Evolutionary conservation across 352 stramenopile genomes (phyloP).

Genomic region (Globisporangium middletonii): DNA sequence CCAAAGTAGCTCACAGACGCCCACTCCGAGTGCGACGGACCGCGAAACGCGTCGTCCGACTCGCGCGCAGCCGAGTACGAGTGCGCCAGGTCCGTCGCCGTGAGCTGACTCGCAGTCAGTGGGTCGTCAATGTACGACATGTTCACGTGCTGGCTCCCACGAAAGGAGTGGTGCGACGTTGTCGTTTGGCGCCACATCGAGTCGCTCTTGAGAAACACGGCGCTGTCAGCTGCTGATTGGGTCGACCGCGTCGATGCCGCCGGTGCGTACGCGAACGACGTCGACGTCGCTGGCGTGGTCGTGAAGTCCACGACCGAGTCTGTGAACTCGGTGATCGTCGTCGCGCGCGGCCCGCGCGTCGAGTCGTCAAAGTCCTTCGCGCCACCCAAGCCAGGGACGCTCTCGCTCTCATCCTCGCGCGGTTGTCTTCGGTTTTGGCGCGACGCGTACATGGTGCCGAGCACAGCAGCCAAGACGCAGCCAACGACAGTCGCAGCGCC

Average conservation of each 20-base stretch:
- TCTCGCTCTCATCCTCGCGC: background rate
- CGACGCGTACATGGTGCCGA: constrained; percentile 2
- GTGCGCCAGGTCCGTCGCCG: background rate
- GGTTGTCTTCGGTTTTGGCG: background rate
- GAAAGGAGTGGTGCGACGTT: constrained; percentile 9
- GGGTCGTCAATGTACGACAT: constrained; percentile 9
- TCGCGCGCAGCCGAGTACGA: background rate
- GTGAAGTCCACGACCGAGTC: constrained; percentile 7
- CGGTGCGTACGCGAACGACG: background rate
- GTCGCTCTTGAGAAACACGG: constrained; percentile 11
- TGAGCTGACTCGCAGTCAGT: constrained; percentile 8
- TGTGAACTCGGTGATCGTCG: constrained; percentile 2
- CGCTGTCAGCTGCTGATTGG: background rate
- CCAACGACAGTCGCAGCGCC: constrained; percentile 5
- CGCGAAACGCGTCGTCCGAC: constrained; percentile 7
- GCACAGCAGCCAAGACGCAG: constrained; percentile 7
- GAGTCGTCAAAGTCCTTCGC: constrained; percentile 1
- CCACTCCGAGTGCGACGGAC: constrained; percentile 6
- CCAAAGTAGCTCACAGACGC: constrained; percentile 3
- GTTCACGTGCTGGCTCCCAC: constrained; percentile 9
- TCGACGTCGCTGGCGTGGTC: constrained; percentile 9
- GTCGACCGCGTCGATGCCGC: background rate
- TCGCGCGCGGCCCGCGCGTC: background rate
- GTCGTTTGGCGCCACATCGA: constrained; percentile 5
- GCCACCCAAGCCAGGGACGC: background rate